These are phyloP conservation scores for Paspalum notatum DNA, from an alignment of 176 grass and related monocot genomes.

Conservation along the genomic window DNA sequence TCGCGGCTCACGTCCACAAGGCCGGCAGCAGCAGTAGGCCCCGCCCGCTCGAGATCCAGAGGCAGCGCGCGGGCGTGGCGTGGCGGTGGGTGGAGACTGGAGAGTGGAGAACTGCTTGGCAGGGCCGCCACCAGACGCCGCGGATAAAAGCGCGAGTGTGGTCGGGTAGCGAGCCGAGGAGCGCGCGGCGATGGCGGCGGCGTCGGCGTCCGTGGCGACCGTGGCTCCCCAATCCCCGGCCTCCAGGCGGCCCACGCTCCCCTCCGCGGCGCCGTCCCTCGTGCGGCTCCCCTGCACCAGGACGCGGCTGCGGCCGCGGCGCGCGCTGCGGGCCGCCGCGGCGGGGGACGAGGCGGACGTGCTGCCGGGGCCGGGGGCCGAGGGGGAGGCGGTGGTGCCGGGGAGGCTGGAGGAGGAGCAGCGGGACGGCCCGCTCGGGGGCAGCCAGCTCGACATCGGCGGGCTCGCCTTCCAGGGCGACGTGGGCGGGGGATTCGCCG, in stretches of 20 bases:
- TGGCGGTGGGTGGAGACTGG: background rate
- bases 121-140: background rate
- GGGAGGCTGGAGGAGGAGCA: conserved; percentile 53
- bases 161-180: background rate
- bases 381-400: conserved; percentile 12
- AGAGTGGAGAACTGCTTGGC: too few species aligned
- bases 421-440: conserved; percentile 23
- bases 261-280: conserved; percentile 10
- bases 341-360: conserved; percentile 32
- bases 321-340: conserved; percentile 7
- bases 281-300: conserved; percentile 17
- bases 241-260: background rate
- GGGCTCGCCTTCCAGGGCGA: conserved; percentile 59
- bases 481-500: conserved; percentile 37
- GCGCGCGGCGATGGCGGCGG: background rate
- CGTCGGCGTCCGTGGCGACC: conserved; percentile 26
- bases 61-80: background rate
- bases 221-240: conserved; percentile 43
- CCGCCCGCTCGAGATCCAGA: background rate
- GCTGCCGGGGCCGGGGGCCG: conserved; percentile 28
- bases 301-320: conserved; percentile 37
- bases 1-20: conserved; percentile 22
- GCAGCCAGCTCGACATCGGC: conserved; percentile 42
- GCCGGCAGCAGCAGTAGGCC: background rate
- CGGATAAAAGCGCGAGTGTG: conserved; percentile 4